phyloP scores from a whole-genome alignment of 495 filamentous ascomycete genomes.

The Talaromyces borbonicus region DNA sequence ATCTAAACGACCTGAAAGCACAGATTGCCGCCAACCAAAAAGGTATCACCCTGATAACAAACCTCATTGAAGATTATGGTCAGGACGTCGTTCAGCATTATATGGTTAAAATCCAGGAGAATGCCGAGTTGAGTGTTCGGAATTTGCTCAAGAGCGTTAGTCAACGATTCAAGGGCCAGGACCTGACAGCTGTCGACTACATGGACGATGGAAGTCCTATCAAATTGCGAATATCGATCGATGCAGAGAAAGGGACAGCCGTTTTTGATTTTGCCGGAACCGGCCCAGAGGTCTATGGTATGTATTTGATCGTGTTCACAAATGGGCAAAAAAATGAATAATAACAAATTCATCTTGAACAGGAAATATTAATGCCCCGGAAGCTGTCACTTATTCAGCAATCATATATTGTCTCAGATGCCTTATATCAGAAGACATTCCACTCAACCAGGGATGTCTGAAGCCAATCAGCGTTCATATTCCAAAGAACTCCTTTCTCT shows the following conservation, averaged over 20 bases:
- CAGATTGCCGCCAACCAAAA: conserved; percentile 94
- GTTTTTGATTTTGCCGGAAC: conserved; percentile 71
- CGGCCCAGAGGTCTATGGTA: conserved; percentile 69
- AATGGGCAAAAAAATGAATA: background rate
- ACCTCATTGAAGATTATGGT: conserved; percentile 81
- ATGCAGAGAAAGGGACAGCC: conserved; percentile 66
- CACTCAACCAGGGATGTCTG: conserved; percentile 88
- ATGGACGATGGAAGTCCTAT: conserved; percentile 89
- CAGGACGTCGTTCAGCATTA: conserved; percentile 85
- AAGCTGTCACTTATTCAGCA: conserved; percentile 79
- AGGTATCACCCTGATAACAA: conserved; percentile 77
- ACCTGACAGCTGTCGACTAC: conserved; percentile 67
- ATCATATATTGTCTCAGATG: conserved; percentile 88
- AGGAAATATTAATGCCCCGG: conserved; percentile 77
- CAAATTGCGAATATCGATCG: conserved; percentile 62
- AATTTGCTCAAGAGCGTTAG: conserved; percentile 66
- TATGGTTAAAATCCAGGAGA: conserved; percentile 86
- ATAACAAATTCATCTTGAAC: background rate
- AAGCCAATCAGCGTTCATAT: conserved; percentile 73
- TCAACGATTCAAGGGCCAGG: conserved; percentile 56
- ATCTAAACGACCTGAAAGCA: conserved; percentile 90
- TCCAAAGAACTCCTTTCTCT: conserved; percentile 67
- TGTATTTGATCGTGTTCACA: background rate
- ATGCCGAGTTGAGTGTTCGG: conserved; percentile 75
- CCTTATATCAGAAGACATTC: conserved; percentile 81